These are phyloP conservation scores for Dichotomocladium elegans DNA, from an alignment of 371 early-diverging fungal genomes.

Conservation along the genomic window DNA sequence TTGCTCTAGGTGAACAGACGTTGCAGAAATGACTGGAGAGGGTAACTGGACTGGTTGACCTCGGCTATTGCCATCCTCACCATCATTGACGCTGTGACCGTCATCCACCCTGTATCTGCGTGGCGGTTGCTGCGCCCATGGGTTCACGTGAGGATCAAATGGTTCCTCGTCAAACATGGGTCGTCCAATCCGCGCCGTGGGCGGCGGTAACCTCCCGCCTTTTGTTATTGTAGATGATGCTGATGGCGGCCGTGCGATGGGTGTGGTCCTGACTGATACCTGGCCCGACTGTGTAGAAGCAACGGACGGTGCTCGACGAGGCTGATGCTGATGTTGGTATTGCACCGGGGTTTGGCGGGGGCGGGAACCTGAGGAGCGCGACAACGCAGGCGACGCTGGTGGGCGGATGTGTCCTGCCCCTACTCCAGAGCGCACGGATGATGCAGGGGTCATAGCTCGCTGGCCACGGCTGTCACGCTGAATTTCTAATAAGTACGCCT, in stretches of 20 bases:
- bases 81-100: slow-evolving; percentile 4
- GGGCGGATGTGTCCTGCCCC: neutral
- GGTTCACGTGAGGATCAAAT: slow-evolving; percentile 31
- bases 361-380: neutral
- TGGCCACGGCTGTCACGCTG: slow-evolving; percentile 1
- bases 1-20: neutral
- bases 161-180: slow-evolving; percentile 18
- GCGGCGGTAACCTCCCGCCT: neutral
- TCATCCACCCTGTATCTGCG: slow-evolving; percentile 17
- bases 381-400: neutral
- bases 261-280: slow-evolving; percentile 24
- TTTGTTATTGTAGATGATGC: slow-evolving; percentile 2
- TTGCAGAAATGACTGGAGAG: slow-evolving; percentile 8
- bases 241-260: slow-evolving; percentile 13
- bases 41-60: slow-evolving; percentile 6
- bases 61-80: too few species aligned
- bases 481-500: slow-evolving; percentile 20
- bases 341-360: neutral
- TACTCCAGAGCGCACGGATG: neutral
- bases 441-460: slow-evolving; percentile 3
- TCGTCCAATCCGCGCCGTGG: neutral
- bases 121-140: slow-evolving; percentile 28
- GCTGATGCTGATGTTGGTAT: slow-evolving; percentile 3
- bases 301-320: slow-evolving; percentile 14
- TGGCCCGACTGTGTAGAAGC: slow-evolving; percentile 23